Conservation (phyloP, 2,329 filamentous ascomycete species). For the Didymella sp. region DNA sequence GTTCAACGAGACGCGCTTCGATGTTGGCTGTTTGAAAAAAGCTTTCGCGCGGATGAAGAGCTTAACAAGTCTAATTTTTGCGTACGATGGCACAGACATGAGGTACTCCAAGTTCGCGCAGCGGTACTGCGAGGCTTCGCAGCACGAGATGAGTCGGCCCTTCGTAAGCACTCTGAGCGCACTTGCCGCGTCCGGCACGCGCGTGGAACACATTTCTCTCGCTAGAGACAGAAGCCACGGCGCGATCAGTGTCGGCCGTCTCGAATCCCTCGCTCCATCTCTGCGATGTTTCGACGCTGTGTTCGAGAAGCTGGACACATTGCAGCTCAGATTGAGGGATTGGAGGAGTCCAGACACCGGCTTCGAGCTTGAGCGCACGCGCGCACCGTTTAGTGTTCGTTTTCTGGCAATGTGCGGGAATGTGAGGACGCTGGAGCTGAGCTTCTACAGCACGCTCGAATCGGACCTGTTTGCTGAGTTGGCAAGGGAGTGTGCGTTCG, state of each 20-base stretch:
- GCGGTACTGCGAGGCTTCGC: conserved; percentile 31
- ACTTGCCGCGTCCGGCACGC: conserved; percentile 3
- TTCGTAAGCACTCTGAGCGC: conserved; percentile 36
- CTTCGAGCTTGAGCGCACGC: conserved; percentile 28
- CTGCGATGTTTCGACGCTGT: neutral
- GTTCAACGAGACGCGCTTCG: conserved; percentile 10
- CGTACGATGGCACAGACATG: conserved; percentile 22
- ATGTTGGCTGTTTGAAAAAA: neutral
- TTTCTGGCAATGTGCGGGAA: conserved; percentile 36
- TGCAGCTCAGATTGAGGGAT: conserved; percentile 39
- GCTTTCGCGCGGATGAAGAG: neutral
- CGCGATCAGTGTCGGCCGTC: conserved; percentile 1
- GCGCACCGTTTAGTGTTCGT: conserved; percentile 36
- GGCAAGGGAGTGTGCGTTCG: conserved; percentile 14
- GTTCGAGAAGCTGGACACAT: conserved; percentile 9
- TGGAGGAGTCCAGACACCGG: conserved; percentile 35
- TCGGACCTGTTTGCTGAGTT: conserved; percentile 32
- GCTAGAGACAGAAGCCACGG: neutral
- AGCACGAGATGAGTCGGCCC: conserved; percentile 40
- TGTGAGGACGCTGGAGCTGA: conserved; percentile 27
- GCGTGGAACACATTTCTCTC: neutral
- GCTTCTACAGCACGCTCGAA: conserved; percentile 37
- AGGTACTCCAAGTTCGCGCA: conserved; percentile 24
- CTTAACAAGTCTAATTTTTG: neutral
- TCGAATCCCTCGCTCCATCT: conserved; percentile 1